A percentile compares a stretch with the other conserved stretches of the same genome.
Conservation (phyloP, 2,329 filamentous ascomycete genomes). For the Beauveria varroae region DNA sequence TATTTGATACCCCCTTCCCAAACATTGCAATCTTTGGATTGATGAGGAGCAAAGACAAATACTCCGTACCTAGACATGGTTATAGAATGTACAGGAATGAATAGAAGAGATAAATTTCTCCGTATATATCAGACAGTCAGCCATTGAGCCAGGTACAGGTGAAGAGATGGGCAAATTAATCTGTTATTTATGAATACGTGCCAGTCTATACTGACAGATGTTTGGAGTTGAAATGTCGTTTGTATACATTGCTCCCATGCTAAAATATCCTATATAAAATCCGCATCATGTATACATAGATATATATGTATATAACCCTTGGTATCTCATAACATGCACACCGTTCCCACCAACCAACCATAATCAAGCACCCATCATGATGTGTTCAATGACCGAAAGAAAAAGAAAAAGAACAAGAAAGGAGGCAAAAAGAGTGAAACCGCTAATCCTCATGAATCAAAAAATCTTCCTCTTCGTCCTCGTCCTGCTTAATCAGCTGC, state of each 20-base stretch:
- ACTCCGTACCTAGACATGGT: not conserved
- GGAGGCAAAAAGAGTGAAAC: not conserved
- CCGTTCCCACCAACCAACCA: not conserved
- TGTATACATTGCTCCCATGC: not conserved
- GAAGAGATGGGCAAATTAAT: not conserved
- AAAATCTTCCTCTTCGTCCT: constrained; percentile 22
- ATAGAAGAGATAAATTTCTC: not conserved
- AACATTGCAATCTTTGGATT: not conserved
- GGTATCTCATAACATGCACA: not conserved
- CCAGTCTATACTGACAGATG: not conserved
- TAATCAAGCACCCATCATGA: not conserved
- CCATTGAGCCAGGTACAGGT: not conserved
- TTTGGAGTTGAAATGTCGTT: not conserved
- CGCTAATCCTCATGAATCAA: constrained; percentile 34
- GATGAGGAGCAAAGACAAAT: not conserved
- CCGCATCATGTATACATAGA: not conserved
- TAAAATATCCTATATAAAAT: not conserved
- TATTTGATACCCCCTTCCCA: not conserved
- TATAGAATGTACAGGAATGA: not conserved
- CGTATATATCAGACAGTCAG: not conserved
- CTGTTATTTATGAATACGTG: not conserved
- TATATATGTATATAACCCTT: not conserved
- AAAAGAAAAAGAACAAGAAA: not conserved
- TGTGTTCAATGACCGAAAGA: not conserved
- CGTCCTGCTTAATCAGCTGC: constrained; percentile 33